phyloP scores from a whole-genome alignment of 1,284 basidiomycete species.

The Naganishia liquefaciens region DNA sequence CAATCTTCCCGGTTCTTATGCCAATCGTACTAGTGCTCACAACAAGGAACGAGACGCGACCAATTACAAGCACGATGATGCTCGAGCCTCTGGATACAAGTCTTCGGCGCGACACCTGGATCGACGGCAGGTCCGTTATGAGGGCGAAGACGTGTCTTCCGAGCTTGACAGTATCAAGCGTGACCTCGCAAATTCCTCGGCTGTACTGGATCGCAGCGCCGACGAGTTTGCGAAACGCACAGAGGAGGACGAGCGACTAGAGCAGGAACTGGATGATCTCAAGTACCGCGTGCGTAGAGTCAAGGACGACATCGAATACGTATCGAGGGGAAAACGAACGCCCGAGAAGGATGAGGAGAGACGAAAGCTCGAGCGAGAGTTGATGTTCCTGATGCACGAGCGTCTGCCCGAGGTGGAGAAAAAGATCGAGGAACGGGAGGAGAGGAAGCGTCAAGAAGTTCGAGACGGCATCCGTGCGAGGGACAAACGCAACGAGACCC shows the following conservation, averaged over 20 bases:
- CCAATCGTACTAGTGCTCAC: slow-evolving; percentile 55
- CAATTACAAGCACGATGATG: slow-evolving; percentile 84
- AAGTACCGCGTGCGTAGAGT: slow-evolving; percentile 82
- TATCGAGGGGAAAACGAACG: slow-evolving; percentile 73
- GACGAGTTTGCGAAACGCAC: slow-evolving; percentile 65
- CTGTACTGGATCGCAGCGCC: slow-evolving; percentile 73
- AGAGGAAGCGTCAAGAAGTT: slow-evolving; percentile 72
- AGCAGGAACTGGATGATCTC: slow-evolving; percentile 85
- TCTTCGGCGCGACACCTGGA: slow-evolving; percentile 86
- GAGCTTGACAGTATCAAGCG: slow-evolving; percentile 87
- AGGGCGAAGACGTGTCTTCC: slow-evolving; percentile 66
- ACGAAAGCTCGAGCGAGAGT: slow-evolving; percentile 82
- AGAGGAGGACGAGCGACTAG: slow-evolving; percentile 81
- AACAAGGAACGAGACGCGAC: slow-evolving; percentile 76
- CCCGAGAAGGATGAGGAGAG: slow-evolving; percentile 80
- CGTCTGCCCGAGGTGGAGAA: slow-evolving; percentile 87
- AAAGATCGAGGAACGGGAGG: slow-evolving; percentile 77
- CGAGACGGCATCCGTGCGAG: slow-evolving; percentile 76
- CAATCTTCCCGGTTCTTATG: slow-evolving; percentile 43
- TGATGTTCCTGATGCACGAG: slow-evolving; percentile 85
- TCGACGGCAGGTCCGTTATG: slow-evolving; percentile 75
- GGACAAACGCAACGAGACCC: slow-evolving; percentile 80
- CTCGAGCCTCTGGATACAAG: slow-evolving; percentile 68
- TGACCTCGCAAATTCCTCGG: slow-evolving; percentile 76
- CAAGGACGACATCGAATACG: slow-evolving; percentile 91